Conservation (phyloP, 2,329 filamentous ascomycete species). For the Calonectria henricotiae region DNA sequence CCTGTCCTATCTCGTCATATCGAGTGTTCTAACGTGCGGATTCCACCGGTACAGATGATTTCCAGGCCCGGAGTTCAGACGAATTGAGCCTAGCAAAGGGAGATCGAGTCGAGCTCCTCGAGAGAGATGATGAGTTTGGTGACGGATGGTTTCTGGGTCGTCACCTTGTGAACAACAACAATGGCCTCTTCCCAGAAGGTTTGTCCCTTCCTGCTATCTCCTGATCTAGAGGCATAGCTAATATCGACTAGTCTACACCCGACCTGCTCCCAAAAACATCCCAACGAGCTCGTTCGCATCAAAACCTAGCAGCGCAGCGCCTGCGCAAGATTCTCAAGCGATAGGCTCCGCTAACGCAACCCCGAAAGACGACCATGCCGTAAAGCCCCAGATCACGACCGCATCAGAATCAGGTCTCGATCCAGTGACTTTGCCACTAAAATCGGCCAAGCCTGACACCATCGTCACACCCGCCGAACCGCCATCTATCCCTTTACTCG, state of each 20-base stretch:
- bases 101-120: constrained; percentile 86
- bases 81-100: constrained; percentile 91
- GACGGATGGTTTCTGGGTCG: constrained; percentile 89
- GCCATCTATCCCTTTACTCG: constrained; percentile 50
- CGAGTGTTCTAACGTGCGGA: constrained; percentile 39
- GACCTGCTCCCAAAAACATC: constrained; percentile 68
- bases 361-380: constrained; percentile 54
- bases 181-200: constrained; percentile 89
- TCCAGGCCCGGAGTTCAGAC: constrained; percentile 91
- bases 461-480: constrained; percentile 50
- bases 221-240: constrained; percentile 43
- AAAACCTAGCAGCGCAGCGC: constrained; percentile 54
- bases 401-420: constrained; percentile 40
- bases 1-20: constrained; percentile 22
- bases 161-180: constrained; percentile 81
- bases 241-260: constrained; percentile 72
- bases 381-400: constrained; percentile 56
- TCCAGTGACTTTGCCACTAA: constrained; percentile 65
- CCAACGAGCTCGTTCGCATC: constrained; percentile 54
- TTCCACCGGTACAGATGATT: constrained; percentile 79
- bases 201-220: constrained; percentile 49
- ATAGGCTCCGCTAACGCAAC: constrained; percentile 44
- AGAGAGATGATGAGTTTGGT: constrained; percentile 90
- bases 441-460: constrained; percentile 58
- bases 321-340: constrained; percentile 49